These are phyloP conservation scores for Lepidium sativum DNA, from an alignment of 345 rosid species.

Conservation along the genomic window DNA sequence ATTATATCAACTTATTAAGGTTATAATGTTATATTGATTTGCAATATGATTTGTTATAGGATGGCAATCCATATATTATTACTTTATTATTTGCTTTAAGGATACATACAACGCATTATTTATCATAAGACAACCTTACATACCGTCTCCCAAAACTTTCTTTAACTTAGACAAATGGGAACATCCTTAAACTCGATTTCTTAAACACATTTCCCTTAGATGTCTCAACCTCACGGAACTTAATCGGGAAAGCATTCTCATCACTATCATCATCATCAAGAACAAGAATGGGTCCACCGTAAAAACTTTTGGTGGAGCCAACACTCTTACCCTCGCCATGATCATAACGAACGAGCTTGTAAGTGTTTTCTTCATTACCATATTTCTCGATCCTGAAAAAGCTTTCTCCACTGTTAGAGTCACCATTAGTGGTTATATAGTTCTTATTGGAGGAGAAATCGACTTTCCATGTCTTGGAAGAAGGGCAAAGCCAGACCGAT, in stretches of 20 bases:
- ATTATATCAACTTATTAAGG: too few relatives aligned
- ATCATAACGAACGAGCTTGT: conserved; percentile 8
- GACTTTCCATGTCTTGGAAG: conserved; percentile 17
- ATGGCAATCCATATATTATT: too few relatives aligned
- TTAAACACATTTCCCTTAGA: background rate
- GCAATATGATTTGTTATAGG: too few relatives aligned
- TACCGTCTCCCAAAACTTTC: background rate
- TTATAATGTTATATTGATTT: too few relatives aligned
- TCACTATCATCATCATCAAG: conserved; percentile 9
- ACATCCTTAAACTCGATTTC: conserved; percentile 11
- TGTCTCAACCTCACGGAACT: conserved; percentile 6
- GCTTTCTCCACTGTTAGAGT: background rate
- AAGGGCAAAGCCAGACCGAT: conserved; percentile 1
- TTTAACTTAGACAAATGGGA: background rate
- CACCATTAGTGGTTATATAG: conserved; percentile 12
- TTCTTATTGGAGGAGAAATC: conserved; percentile 2
- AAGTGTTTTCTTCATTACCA: background rate
- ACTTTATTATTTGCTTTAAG: background rate
- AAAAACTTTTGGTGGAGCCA: background rate
- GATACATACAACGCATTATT: conserved; percentile 1
- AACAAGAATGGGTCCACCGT: background rate
- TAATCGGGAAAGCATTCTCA: conserved; percentile 3
- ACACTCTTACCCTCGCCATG: background rate
- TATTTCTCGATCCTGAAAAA: conserved; percentile 13
- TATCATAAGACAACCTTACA: background rate